phyloP scores from a whole-genome alignment of 2,329 filamentous ascomycete genomes.

The Tolypocladium ophioglossoides region DNA sequence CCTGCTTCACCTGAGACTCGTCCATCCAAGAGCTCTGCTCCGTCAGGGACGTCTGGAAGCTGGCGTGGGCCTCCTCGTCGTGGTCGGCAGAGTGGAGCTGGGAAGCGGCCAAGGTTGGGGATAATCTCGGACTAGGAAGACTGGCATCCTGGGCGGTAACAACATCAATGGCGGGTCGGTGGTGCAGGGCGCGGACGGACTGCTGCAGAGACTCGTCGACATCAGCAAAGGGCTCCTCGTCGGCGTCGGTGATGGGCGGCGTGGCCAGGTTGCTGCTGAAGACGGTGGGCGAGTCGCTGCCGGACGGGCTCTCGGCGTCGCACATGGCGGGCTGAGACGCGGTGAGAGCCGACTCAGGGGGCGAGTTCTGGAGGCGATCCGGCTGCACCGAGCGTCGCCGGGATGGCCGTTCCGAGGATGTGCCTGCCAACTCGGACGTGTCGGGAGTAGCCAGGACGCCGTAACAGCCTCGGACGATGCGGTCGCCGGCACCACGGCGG shows the following conservation, averaged over 20 bases:
- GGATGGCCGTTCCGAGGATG: conserved; percentile 20
- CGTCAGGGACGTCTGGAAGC: conserved; percentile 19
- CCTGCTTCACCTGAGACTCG: conserved; percentile 29
- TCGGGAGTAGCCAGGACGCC: conserved; percentile 47
- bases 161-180: conserved; percentile 51
- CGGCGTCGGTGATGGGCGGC: conserved; percentile 64
- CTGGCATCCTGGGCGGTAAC: conserved; percentile 77
- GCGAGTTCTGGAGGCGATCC: conserved; percentile 29
- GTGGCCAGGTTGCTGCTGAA: conserved; percentile 59
- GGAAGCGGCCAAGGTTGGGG: conserved; percentile 73
- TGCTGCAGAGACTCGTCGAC: conserved; percentile 36
- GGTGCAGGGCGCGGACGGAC: conserved; percentile 34
- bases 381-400: conserved; percentile 30
- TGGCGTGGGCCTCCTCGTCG: conserved; percentile 25
- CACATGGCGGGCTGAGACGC: conserved; percentile 24
- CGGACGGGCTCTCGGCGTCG: conserved; percentile 40
- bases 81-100: conserved; percentile 38
- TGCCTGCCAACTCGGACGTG: conserved; percentile 32
- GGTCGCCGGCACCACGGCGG: conserved; percentile 15
- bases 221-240: conserved; percentile 50
- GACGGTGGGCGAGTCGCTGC: conserved; percentile 45
- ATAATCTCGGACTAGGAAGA: conserved; percentile 87
- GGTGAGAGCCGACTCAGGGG: conserved; percentile 31
- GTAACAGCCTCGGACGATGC: conserved; percentile 12
- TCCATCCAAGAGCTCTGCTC: conserved; percentile 24